These are phyloP conservation scores for Massarina eburnea DNA, from an alignment of 2,329 filamentous ascomycete genomes.

Conservation along the genomic window DNA sequence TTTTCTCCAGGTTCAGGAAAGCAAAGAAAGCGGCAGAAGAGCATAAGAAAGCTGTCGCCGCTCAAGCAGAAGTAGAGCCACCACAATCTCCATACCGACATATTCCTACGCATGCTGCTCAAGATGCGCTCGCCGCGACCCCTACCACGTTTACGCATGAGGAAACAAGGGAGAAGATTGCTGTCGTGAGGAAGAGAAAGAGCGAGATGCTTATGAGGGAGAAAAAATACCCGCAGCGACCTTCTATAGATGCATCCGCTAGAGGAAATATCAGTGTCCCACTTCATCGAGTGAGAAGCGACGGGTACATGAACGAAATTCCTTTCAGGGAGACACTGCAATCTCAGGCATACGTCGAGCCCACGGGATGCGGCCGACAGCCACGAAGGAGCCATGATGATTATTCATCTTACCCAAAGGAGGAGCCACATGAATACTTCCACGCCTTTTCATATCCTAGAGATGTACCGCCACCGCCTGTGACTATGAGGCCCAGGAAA, in stretches of 20 bases:
- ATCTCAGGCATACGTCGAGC: slow-evolving; percentile 1
- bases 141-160: slow-evolving; percentile 16
- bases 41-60: slow-evolving; percentile 20
- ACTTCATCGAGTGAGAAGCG: neutral
- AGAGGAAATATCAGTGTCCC: neutral
- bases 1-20: slow-evolving; percentile 35
- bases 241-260: neutral
- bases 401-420: neutral
- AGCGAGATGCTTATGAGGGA: slow-evolving; percentile 4
- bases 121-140: slow-evolving; percentile 23
- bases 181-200: slow-evolving; percentile 16
- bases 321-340: neutral
- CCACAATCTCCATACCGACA: slow-evolving; percentile 26
- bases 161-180: slow-evolving; percentile 19
- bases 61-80: slow-evolving; percentile 17
- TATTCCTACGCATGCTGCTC: slow-evolving; percentile 28
- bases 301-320: neutral
- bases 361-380: slow-evolving; percentile 1
- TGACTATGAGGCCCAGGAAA: neutral
- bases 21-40: slow-evolving; percentile 30
- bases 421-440: neutral
- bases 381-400: neutral
- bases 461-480: slow-evolving; percentile 3
- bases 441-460: slow-evolving; percentile 15
- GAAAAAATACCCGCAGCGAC: neutral